Conservation (phyloP, 2,329 filamentous ascomycete species). For the Cordyceps pruinosa region DNA sequence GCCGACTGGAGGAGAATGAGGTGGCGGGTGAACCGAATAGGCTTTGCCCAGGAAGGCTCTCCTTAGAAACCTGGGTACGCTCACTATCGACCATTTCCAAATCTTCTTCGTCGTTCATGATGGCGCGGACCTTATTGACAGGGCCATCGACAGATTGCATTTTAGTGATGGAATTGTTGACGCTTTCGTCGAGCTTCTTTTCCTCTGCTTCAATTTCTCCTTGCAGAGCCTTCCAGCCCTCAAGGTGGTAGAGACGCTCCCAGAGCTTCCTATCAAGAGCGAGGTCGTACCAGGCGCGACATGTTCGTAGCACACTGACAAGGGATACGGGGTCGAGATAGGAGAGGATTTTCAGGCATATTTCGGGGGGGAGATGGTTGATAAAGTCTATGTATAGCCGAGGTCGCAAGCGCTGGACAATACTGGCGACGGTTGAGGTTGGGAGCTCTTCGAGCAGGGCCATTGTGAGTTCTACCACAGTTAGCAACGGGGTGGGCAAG, state of each 20-base stretch:
- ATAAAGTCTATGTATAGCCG: constrained; percentile 92
- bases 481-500: not conserved
- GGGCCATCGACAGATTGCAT: constrained; percentile 45
- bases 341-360: constrained; percentile 82
- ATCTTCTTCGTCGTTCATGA: constrained; percentile 46
- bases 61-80: constrained; percentile 20
- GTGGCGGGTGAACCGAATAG: constrained; percentile 30
- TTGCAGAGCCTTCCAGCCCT: constrained; percentile 75
- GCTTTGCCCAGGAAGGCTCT: constrained; percentile 21
- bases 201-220: constrained; percentile 63
- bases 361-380: constrained; percentile 75
- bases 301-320: constrained; percentile 70
- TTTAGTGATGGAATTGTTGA: constrained; percentile 31
- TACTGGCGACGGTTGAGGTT: constrained; percentile 70
- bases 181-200: constrained; percentile 44
- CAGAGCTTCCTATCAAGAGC: constrained; percentile 80
- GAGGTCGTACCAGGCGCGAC: constrained; percentile 72
- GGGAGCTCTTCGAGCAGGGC: constrained; percentile 69
- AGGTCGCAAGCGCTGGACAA: constrained; percentile 73
- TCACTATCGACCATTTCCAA: constrained; percentile 40
- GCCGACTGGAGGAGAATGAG: constrained; percentile 25
- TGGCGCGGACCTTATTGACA: constrained; percentile 47
- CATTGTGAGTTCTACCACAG: constrained; percentile 65
- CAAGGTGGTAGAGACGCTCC: constrained; percentile 72
- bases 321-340: constrained; percentile 79